Conservation (phyloP, 331 rosid genomes). For the Cydonia oblonga region DNA sequence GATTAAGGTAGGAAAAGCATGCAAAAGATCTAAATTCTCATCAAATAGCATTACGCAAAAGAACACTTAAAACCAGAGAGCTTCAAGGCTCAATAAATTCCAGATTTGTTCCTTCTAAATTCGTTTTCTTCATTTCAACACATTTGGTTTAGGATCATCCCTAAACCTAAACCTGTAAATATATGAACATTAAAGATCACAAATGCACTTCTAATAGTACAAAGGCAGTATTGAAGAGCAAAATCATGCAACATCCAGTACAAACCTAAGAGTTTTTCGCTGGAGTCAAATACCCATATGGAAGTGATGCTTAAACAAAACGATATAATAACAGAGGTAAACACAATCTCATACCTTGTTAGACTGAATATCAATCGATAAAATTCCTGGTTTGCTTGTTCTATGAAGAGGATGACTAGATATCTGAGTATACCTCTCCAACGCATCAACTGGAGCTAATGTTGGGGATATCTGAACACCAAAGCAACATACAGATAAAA, state of each 20-base stretch:
- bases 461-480: constrained; percentile 65
- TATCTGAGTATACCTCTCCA: constrained; percentile 83
- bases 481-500: not conserved
- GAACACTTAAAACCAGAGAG: not conserved
- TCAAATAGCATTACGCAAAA: not conserved
- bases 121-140: not conserved
- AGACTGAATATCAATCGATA: constrained; percentile 61
- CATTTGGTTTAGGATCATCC: not conserved
- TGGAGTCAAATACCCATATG: not conserved
- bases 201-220: not conserved
- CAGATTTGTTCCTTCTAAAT: not conserved
- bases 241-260: not conserved
- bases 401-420: constrained; percentile 97
- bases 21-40: not conserved
- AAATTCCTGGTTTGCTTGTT: constrained; percentile 90
- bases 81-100: not conserved
- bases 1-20: no score
- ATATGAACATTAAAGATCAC: not conserved
- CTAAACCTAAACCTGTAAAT: no score
- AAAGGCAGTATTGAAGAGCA: not conserved
- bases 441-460: constrained; percentile 65
- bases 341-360: constrained; percentile 43
- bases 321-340: not conserved
- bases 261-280: not conserved
- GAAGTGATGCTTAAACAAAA: not conserved